These are phyloP conservation scores for Ophiostoma perfectum DNA, from an alignment of 2,329 filamentous ascomycete genomes.

Conservation along the genomic window DNA sequence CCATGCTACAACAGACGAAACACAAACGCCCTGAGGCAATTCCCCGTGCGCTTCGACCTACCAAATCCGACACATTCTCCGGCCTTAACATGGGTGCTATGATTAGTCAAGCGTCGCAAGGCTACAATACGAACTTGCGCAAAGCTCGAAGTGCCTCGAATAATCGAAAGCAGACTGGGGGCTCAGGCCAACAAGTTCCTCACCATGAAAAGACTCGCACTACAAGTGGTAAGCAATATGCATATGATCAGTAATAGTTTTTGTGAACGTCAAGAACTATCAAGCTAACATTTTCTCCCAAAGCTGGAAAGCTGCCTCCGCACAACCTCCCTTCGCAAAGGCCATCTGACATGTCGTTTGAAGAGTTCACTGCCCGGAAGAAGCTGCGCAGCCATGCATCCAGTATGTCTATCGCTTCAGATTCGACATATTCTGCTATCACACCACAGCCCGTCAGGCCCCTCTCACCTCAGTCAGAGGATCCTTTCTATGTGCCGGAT, in stretches of 20 bases:
- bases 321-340: conserved; percentile 13
- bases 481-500: conserved; percentile 15
- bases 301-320: not conserved
- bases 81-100: conserved; percentile 15
- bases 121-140: conserved; percentile 14
- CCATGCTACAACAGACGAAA: conserved; percentile 15
- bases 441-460: conserved; percentile 19
- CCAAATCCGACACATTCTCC: conserved; percentile 25
- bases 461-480: conserved; percentile 16
- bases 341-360: conserved; percentile 20
- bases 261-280: not conserved
- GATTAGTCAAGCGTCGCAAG: conserved; percentile 5
- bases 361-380: conserved; percentile 21
- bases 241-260: not conserved
- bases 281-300: not conserved
- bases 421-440: conserved; percentile 16
- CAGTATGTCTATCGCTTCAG: conserved; percentile 19
- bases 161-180: not conserved
- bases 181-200: not conserved
- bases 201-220: not conserved
- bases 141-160: conserved; percentile 25
- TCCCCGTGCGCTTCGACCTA: conserved; percentile 20
- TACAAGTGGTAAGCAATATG: not conserved
- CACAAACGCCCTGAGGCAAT: not conserved
- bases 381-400: conserved; percentile 18